Percentiles rank a stretch among this genome's conserved stretches.
phyloP scores from a whole-genome alignment of 2,329 filamentous ascomycete genomes.

The Penicillium sp. region DNA sequence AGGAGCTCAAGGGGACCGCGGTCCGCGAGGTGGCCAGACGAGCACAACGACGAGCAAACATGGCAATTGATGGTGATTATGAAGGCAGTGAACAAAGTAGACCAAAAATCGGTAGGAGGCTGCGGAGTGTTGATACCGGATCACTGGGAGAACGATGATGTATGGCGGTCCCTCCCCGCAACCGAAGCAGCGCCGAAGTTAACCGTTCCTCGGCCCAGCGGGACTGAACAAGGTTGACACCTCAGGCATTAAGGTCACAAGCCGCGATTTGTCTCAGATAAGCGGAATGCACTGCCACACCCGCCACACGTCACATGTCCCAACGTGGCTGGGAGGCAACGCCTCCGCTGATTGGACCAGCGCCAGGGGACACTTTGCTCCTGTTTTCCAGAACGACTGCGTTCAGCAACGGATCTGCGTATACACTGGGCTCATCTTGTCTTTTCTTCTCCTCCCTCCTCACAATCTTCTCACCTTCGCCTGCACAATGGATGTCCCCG shows the following conservation, averaged over 20 bases:
- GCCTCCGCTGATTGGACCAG: constrained; percentile 18
- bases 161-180: constrained; percentile 22
- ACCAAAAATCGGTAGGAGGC: neutral
- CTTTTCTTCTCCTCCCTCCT: constrained; percentile 15
- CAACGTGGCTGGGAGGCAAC: constrained; percentile 24
- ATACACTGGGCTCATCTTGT: constrained; percentile 17
- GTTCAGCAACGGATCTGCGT: constrained; percentile 26
- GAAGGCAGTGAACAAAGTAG: constrained; percentile 23
- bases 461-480: constrained; percentile 7
- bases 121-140: neutral
- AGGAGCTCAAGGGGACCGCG: constrained; percentile 39
- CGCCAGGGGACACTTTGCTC: constrained; percentile 40
- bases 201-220: constrained; percentile 27
- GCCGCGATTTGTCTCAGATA: neutral
- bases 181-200: constrained; percentile 29
- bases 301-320: constrained; percentile 9
- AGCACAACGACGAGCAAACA: constrained; percentile 54
- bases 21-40: constrained; percentile 62
- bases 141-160: constrained; percentile 17
- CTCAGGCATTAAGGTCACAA: neutral
- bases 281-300: neutral
- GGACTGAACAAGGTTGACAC: neutral
- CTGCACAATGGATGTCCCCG: constrained; percentile 74
- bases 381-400: constrained; percentile 27
- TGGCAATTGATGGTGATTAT: constrained; percentile 16